These are phyloP conservation scores for Lepidium campestre DNA, from an alignment of 441 rosid species.

Conservation along the genomic window DNA sequence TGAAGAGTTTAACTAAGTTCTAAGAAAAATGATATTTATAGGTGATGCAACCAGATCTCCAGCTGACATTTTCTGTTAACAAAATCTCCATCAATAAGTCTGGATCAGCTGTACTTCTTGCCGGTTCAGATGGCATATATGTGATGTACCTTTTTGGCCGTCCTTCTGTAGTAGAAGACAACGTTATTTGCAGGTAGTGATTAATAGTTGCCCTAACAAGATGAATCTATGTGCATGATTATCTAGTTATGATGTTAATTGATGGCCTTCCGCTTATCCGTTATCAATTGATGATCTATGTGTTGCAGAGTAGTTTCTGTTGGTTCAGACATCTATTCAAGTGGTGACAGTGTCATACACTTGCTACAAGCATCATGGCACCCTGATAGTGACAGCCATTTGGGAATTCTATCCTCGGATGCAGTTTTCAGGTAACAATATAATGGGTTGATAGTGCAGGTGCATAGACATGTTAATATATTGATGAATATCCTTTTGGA, in stretches of 20 bases:
- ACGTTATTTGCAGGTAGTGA: constrained; percentile 71
- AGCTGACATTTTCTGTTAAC: constrained; percentile 45
- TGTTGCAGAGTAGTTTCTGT: constrained; percentile 60
- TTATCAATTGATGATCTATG: constrained; percentile 8
- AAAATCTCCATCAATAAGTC: constrained; percentile 75
- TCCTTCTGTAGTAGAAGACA: constrained; percentile 42
- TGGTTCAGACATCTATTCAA: constrained; percentile 64
- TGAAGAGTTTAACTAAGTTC: background rate
- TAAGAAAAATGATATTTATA: constrained; percentile 15
- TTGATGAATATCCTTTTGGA: background rate
- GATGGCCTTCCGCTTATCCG: background rate
- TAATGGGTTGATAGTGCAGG: background rate
- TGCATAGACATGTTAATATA: background rate
- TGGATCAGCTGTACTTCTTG: constrained; percentile 71
- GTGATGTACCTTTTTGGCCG: constrained; percentile 79
- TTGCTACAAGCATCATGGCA: constrained; percentile 76
- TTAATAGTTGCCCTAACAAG: background rate
- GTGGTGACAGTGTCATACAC: constrained; percentile 48
- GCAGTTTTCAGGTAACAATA: constrained; percentile 77
- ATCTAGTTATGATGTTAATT: background rate
- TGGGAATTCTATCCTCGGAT: constrained; percentile 89
- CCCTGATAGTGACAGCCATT: constrained; percentile 77
- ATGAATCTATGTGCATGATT: background rate
- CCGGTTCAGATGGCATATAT: constrained; percentile 61
- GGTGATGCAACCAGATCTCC: constrained; percentile 66